Base-by-base conservation (phyloP, 352 stramenopile genomes). In the Blastocystis sp. region DNA sequence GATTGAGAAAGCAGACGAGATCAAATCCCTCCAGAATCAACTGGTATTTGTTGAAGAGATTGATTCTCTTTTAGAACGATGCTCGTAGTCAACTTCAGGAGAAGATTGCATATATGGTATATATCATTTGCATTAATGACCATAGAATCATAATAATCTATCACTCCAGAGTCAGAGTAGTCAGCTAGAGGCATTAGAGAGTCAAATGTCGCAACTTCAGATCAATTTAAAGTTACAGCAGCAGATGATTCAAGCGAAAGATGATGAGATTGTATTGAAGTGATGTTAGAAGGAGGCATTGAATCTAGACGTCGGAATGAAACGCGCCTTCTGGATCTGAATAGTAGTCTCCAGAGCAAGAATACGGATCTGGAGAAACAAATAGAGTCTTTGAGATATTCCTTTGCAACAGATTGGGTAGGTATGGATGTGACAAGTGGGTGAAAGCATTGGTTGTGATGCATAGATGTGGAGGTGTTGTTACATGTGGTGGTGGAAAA, bases 241-340 rank as follows among this genome's bases (percentile, higher is more conserved):
- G 35, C 71, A 83, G 24, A 32, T 83, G 35, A 19, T 83, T 12
- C 42, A 83, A 43, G 51, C 71, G 0, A 83, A 83, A 37, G 58
- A 66, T 16, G 71, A 83, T 43, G 71, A 83, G 39, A 24, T 83
- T 1, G 14, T 61, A 16, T 56, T 83, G 51, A 83, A 83, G 71
- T 83, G 35, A 49, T 2, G n/a, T 21, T 66, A 27, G 3, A 16
- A 29, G 24, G 12, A n/a, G 19, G 49, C 0, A 51, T 14, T 49
- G 24, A 42, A 29, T 16, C 16, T 67, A 83, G 71, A 67, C 71
- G 71, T 16, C 49, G 51, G 5, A 83, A 83, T 42, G 71, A 83
- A 19, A 83, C 71, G 19, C 46, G 51, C 5, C 71, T 83, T 11
- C 29, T 83, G 19, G 71, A 83, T 63, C 49, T 83, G 54, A 83